These are phyloP conservation scores for Ogataea parapolymorpha DNA, from an alignment of 805 yeast species.

Conservation along the genomic window DNA sequence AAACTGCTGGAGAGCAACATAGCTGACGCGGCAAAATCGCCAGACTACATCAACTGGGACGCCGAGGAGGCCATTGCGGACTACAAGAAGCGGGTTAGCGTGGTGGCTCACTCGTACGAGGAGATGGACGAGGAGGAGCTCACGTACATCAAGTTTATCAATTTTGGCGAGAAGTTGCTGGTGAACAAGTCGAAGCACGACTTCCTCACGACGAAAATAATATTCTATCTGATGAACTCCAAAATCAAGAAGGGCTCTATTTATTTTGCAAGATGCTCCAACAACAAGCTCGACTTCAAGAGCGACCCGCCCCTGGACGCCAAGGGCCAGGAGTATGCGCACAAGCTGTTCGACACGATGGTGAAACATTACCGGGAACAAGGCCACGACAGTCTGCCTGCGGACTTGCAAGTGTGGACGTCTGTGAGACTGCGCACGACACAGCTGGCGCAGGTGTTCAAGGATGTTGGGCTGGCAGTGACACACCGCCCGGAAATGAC, in stretches of 20 bases:
- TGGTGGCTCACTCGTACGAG: slow-evolving; percentile 68
- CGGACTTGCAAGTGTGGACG: slow-evolving; percentile 80
- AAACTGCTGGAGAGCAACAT: slow-evolving; percentile 70
- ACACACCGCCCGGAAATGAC: slow-evolving; percentile 79
- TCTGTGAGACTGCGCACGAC: slow-evolving; percentile 83
- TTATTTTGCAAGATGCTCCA: slow-evolving; percentile 84
- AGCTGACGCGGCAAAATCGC: slow-evolving; percentile 79
- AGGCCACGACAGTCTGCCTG: slow-evolving; percentile 26
- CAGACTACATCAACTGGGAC: slow-evolving; percentile 80
- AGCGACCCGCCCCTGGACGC: slow-evolving; percentile 80
- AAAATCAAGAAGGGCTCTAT: slow-evolving; percentile 84
- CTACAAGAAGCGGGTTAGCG: slow-evolving; percentile 67
- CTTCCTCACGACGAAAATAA: slow-evolving; percentile 84
- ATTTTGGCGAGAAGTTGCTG: slow-evolving; percentile 82
- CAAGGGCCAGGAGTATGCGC: slow-evolving; percentile 69
- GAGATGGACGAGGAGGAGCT: slow-evolving; percentile 60
- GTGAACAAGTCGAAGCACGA: slow-evolving; percentile 82
- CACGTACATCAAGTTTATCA: slow-evolving; percentile 79
- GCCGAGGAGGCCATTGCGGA: slow-evolving; percentile 71
- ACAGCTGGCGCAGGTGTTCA: slow-evolving; percentile 71
- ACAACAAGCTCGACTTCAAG: slow-evolving; percentile 54
- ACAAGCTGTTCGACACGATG: slow-evolving; percentile 58
- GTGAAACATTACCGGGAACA: slow-evolving; percentile 28
- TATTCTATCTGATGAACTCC: slow-evolving; percentile 87
- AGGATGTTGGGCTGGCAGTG: slow-evolving; percentile 58